Evolutionary conservation across 2,329 filamentous ascomycete genomes (phyloP), one percentile per base, ranked within the genome.

Genomic region (Acrocalymma vagum): DNA sequence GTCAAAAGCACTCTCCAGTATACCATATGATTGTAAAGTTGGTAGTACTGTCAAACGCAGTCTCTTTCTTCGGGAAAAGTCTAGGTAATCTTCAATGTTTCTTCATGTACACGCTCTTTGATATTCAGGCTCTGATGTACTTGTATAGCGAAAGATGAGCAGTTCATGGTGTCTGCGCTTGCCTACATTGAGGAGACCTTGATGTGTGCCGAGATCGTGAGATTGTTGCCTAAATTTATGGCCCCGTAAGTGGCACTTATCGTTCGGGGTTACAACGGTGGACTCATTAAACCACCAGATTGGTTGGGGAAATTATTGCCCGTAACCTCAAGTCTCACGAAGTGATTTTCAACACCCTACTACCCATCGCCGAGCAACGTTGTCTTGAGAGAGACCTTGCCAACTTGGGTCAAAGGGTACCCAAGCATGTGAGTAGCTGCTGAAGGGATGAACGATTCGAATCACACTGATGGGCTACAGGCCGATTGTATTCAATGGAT

Each of bases 401-500:
- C 9, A 37, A 35, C 16, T 21, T 46, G 11, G 47, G 49, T n/a
- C 46, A 53, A 25, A 20, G 24, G 26, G 29, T 33, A 7, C 38
- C 38, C 17, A 27, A 47, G 28, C 38, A 47, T 33, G 43, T 46
- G 26, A 37, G 30, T 31, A 15, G 18, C 3, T n/a, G n/a, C n/a
- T n/a, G n/a, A n/a, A n/a, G n/a, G n/a, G n/a, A n/a, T n/a, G n/a
- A n/a, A n/a, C n/a, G n/a, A n/a, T n/a, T n/a, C n/a, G n/a, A n/a
- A n/a, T n/a, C n/a, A n/a, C 3, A 22, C 10, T 23, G 14, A 24
- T 26, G 22, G 11, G 26, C 28, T 21, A 41, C 21, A 49, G 51
- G 41, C 42, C 17, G 62, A 67, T 25, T 61, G 58, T 16, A 62
- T 69, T 16, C 62, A 69, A 38, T 69, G 63, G 63, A 59, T 67